Evolutionary conservation across 148 eudicot species (phyloP).

Genomic region (Camellia granthamiana): DNA sequence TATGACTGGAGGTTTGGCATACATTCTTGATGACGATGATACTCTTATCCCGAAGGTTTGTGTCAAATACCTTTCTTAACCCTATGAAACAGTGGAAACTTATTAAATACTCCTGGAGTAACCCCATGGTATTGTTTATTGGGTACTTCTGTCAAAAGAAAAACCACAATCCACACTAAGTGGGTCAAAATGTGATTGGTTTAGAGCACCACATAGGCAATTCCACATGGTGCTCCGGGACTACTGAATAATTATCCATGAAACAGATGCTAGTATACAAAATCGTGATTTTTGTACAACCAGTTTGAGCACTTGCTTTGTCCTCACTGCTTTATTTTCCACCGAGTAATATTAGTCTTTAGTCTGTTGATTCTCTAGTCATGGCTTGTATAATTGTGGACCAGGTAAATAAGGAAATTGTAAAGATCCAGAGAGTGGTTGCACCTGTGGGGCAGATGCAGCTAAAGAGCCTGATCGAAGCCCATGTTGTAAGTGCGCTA

Average conservation of each 20-base stretch:
- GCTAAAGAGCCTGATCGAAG: conserved; percentile 87
- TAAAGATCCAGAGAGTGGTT: conserved; percentile 95
- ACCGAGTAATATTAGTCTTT: background rate
- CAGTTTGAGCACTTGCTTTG: background rate
- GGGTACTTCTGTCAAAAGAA: too few species aligned
- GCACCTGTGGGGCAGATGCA: conserved; percentile 98
- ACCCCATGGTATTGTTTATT: too few species aligned
- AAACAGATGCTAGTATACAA: background rate
- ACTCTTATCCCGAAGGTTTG: conserved; percentile 87
- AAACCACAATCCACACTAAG: too few species aligned
- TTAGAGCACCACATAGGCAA: too few species aligned
- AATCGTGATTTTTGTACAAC: background rate
- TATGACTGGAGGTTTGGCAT: conserved; percentile 98
- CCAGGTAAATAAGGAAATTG: conserved; percentile 97
- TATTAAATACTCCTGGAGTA: background rate
- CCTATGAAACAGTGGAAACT: background rate
- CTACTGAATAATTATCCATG: background rate
- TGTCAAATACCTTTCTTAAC: background rate
- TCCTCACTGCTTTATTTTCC: background rate
- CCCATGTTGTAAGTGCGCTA: conserved; percentile 84
- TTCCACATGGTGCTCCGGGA: too few species aligned
- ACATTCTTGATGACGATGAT: conserved; percentile 91
- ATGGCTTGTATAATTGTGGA: background rate
- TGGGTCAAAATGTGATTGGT: too few species aligned
- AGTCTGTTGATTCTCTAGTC: background rate